These are phyloP conservation scores for Ophiostoma angusticollis DNA, from an alignment of 2,329 filamentous ascomycete species.

Conservation along the genomic window DNA sequence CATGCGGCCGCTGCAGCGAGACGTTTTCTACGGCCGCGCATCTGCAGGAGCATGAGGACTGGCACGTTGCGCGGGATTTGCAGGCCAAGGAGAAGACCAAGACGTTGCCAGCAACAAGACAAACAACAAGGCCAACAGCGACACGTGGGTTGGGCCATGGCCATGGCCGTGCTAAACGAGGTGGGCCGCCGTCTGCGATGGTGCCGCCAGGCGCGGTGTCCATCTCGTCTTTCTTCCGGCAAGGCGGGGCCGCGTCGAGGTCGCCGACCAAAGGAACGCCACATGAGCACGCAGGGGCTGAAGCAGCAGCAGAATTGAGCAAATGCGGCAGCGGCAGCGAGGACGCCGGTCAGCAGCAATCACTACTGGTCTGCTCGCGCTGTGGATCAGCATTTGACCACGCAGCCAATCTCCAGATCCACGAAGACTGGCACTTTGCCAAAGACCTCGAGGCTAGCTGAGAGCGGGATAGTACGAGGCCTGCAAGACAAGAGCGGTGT, in stretches of 20 bases:
- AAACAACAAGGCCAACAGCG: neutral
- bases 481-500: neutral
- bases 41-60: conserved; percentile 71
- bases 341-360: neutral
- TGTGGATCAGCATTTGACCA: conserved; percentile 51
- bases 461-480: conserved; percentile 47
- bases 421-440: conserved; percentile 91
- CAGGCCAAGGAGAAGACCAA: conserved; percentile 40
- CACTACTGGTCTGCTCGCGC: conserved; percentile 38
- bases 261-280: neutral
- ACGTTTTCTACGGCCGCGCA: conserved; percentile 42
- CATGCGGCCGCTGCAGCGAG: conserved; percentile 54
- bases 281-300: no score
- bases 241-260: neutral
- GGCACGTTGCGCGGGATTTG: conserved; percentile 84
- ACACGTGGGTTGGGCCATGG: neutral
- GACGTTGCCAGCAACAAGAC: neutral
- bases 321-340: neutral
- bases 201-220: no score
- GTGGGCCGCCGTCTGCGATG: neutral
- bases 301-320: neutral
- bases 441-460: conserved; percentile 54
- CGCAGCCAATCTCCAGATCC: conserved; percentile 52
- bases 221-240: conserved; percentile 13
- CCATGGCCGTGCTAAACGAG: neutral